These are phyloP conservation scores for Tardiomyces blankii DNA, from an alignment of 1,139 yeast genomes.

Conservation along the genomic window DNA sequence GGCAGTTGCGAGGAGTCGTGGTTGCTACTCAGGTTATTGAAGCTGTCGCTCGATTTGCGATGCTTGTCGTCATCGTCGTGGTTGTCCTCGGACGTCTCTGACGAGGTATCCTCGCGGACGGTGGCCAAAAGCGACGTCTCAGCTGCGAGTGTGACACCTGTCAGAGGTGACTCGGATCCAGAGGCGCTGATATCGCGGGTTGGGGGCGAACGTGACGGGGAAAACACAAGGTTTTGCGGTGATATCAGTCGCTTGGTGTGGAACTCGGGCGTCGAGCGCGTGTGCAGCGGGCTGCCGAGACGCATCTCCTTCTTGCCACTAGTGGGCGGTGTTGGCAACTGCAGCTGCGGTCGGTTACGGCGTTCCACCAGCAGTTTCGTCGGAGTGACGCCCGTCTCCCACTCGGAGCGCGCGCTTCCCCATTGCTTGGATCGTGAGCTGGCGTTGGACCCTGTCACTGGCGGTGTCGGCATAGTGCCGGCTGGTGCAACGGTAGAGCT, in stretches of 20 bases:
- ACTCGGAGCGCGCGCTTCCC: neutral
- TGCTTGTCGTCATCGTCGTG: neutral
- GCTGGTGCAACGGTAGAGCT: too few species aligned
- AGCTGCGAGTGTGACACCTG: neutral
- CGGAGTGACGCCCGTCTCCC: neutral
- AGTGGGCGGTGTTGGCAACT: neutral
- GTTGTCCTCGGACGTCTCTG: neutral
- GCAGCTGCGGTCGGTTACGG: neutral
- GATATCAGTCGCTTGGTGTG: neutral
- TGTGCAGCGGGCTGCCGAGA: neutral
- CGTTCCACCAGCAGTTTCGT: neutral
- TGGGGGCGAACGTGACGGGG: neutral
- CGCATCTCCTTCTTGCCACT: neutral
- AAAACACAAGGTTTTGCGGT: neutral
- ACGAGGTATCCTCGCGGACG: neutral
- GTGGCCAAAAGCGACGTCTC: neutral
- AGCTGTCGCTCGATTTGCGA: too few species aligned
- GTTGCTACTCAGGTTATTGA: too few species aligned
- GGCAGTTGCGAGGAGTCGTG: too few species aligned
- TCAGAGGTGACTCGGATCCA: neutral
- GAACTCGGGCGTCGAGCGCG: neutral
- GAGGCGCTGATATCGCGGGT: neutral
- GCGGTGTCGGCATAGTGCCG: too few species aligned
- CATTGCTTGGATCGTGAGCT: neutral
- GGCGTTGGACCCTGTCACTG: too few species aligned